Base-by-base conservation (phyloP, 768 basidiomycete species). In the Termitomyces sp. region DNA sequence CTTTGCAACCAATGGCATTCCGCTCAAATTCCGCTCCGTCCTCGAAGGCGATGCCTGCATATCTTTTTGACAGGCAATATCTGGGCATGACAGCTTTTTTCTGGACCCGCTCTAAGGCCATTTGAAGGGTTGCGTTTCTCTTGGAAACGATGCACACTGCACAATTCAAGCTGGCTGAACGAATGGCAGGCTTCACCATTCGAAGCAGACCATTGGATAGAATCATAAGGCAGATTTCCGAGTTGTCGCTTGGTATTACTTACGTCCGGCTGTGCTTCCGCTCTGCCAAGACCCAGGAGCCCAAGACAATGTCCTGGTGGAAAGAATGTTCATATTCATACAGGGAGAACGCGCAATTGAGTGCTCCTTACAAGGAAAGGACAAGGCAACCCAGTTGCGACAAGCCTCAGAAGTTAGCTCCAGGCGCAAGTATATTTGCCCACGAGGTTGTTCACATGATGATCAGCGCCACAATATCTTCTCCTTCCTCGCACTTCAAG, bases 1-100 rank as follows among this genome's bases (percentile, higher is more conserved):
- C 24, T 28, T 49, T 17, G 34, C 34, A 4, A 37, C 47, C 9
- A 49, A 37, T 49, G 48, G 48, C 49, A 28, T 50, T 19, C 37
- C 49, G 49, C 38, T 50, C 48, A 35, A 37, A 28, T 50, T 19
- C 37, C 49, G 49, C 38, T 50, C 48, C 48, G 48, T 26, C 24
- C 24, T 50, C 49, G 49, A 37, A 50, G 37, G 37, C 17, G 6
- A 11, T 37, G 35, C 15, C 46, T 38, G 34, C 11, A 26, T 38
- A 38, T 30, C 17, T 11, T 26, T 24, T 48, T 24, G 48, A 26
- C 47, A 37, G 34, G 15, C 22, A 10, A 37, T 37, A 37, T 22
- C 35, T 49, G 37, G 35, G 34, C 35, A 24, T 14, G 19, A 17
- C 21, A 35, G 7, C n/a, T n/a, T n/a, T n/a, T n/a, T n/a, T n/a